Base-by-base conservation (phyloP, 495 filamentous ascomycete species). In the Neurospora hispaniola region DNA sequence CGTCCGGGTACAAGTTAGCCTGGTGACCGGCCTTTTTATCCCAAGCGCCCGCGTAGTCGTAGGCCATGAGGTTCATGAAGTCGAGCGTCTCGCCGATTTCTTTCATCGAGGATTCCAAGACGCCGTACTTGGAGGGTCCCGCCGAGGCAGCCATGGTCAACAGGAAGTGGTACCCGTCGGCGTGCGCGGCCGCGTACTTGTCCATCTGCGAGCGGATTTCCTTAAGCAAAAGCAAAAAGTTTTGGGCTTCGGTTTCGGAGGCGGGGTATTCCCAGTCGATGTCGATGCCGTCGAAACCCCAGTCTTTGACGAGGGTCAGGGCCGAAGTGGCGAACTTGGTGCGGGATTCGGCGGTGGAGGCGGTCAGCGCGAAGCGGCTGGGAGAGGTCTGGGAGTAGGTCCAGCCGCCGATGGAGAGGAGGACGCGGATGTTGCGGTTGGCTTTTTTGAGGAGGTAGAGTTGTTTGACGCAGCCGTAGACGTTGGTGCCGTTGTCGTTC, bases 351-450 rank as follows among this genome's bases (percentile, higher is more conserved):
- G 84, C 81, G 5, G 88, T 90, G 31, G 84, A 86, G n/a, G 90
- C 86, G 0, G 92, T 90, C 7, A 85, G 83, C 1, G 92, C 84
- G 77, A 98, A 96, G 80, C 93, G 93, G 77, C 46, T 54, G n/a
- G 46, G 46, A 2, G 86, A 4, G 54, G 23, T 62, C 31, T 62
- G 77, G 3, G 92, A 93, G 79, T 94, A 97, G 0, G 92, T 94
- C 91, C 92, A 96, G 31, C 95, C 96, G 71, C 95, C 95, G 74
- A 98, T 95, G 54, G 89, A 93, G 8, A 98, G 89, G 16, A 97
- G 83, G 5, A 92, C 86, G 81, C 98, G 97, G n/a, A 98, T 80
- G 73, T 94, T 87, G 54, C 94, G 89, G 81, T 98, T 89, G 72
- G 87, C 79, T 81, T 94, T 90, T 85, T 98, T 98, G 46, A 94